A percentile compares a stretch with the other conserved stretches of the same genome.
Conservation (phyloP, 1,284 basidiomycete genomes). For the Marasmius oreades region DNA sequence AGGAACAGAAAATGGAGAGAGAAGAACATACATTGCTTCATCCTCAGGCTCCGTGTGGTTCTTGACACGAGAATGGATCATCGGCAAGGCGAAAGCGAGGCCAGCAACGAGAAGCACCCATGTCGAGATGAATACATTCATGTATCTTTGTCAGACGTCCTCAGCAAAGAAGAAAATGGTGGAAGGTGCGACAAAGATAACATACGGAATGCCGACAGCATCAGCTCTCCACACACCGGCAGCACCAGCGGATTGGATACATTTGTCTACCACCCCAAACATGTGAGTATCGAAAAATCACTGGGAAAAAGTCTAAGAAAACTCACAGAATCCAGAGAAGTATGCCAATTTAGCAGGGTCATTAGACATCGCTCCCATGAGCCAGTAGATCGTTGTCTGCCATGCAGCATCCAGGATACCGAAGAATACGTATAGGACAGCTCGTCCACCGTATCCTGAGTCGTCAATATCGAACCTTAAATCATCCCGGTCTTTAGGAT, state of each 20-base stretch:
- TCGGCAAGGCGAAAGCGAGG: constrained; percentile 47
- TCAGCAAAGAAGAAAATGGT: background rate
- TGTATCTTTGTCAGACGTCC: constrained; percentile 33
- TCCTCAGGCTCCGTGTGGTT: constrained; percentile 44
- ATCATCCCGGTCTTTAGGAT: constrained; percentile 26
- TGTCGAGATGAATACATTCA: constrained; percentile 53
- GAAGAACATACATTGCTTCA: constrained; percentile 37
- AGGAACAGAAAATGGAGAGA: background rate
- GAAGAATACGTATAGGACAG: constrained; percentile 60
- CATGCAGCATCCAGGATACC: constrained; percentile 57
- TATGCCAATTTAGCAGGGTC: constrained; percentile 54
- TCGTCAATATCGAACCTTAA: constrained; percentile 53
- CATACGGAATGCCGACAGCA: constrained; percentile 39
- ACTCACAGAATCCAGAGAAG: constrained; percentile 48
- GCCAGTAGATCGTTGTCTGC: constrained; percentile 51
- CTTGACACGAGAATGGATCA: constrained; percentile 51
- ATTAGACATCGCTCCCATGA: constrained; percentile 60
- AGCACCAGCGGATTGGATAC: constrained; percentile 53
- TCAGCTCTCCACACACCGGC: constrained; percentile 51
- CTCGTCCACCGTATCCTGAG: constrained; percentile 43
- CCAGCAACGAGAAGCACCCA: constrained; percentile 48
- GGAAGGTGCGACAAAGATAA: constrained; percentile 7
- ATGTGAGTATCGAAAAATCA: background rate
- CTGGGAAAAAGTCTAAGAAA: constrained; percentile 9
- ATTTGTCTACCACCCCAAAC: constrained; percentile 37